phyloP scores from a whole-genome alignment of 1,284 basidiomycete species.

The Boletus semigastroideus region DNA sequence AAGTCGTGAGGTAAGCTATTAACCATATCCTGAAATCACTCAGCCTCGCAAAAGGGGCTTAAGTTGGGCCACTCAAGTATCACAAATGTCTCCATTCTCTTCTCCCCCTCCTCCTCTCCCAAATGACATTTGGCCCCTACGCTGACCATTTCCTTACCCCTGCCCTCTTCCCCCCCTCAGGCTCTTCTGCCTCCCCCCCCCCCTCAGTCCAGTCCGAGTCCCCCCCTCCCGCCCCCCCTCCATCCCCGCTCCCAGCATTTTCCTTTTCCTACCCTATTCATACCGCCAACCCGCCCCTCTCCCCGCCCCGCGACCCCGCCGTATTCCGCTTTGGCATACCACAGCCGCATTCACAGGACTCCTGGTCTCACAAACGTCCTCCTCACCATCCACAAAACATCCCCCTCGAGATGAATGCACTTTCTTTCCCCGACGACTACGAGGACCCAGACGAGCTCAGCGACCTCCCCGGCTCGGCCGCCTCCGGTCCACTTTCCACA shows the following conservation, averaged over 20 bases:
- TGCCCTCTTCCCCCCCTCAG: slow-evolving; percentile 1
- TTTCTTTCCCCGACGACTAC: slow-evolving; percentile 52
- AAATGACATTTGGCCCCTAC: slow-evolving; percentile 26
- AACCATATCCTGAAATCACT: too few species aligned
- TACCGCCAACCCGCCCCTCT: neutral
- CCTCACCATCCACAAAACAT: slow-evolving; percentile 9
- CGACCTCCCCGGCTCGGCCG: slow-evolving; percentile 33
- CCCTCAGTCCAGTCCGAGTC: slow-evolving; percentile 32
- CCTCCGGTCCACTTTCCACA: slow-evolving; percentile 19
- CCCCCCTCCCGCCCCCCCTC: slow-evolving; percentile 21
- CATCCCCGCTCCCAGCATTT: slow-evolving; percentile 20
- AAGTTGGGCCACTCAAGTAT: neutral
- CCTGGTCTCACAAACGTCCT: slow-evolving; percentile 25
- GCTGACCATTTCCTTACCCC: slow-evolving; percentile 13
- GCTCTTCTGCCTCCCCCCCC: neutral
- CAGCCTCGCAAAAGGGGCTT: slow-evolving; percentile 2
- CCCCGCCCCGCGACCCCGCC: slow-evolving; percentile 2
- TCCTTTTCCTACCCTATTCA: slow-evolving; percentile 21
- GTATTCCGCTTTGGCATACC: slow-evolving; percentile 31
- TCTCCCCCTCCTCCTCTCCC: neutral
- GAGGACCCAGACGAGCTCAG: slow-evolving; percentile 47
- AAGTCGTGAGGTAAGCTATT: slow-evolving; percentile 17
- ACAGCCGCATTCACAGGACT: slow-evolving; percentile 16
- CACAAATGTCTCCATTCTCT: neutral
- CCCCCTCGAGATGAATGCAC: slow-evolving; percentile 29